Percentiles rank a stretch among this genome's conserved stretches.
Conservation (phyloP, 2,329 filamentous ascomycete genomes). For the Huntiella savannae region DNA sequence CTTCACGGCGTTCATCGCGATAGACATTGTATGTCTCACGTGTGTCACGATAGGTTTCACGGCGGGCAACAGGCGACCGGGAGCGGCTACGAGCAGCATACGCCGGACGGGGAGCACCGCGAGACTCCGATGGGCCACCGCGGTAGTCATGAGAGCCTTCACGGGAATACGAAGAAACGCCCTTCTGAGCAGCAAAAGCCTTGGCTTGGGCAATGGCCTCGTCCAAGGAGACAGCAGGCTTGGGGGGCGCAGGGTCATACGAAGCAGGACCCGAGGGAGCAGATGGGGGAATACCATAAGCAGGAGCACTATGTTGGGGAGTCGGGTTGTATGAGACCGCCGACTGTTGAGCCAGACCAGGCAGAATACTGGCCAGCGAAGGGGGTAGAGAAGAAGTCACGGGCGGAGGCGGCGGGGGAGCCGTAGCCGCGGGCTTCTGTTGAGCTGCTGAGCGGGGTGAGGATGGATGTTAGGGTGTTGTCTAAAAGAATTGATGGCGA, state of each 20-base stretch:
- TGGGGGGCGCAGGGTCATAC: neutral
- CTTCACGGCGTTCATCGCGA: slow-evolving; percentile 63
- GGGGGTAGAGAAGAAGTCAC: neutral
- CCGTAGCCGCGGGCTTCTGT: slow-evolving; percentile 6
- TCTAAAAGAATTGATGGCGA: neutral
- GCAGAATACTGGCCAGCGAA: neutral
- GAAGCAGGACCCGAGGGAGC: slow-evolving; percentile 2
- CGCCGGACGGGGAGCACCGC: slow-evolving; percentile 22
- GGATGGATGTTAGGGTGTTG: neutral
- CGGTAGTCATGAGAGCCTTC: slow-evolving; percentile 9
- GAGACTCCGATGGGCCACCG: slow-evolving; percentile 15
- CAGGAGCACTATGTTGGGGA: slow-evolving; percentile 3
- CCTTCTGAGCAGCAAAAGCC: slow-evolving; percentile 63
- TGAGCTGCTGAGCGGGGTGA: slow-evolving; percentile 5
- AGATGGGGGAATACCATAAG: slow-evolving; percentile 3
- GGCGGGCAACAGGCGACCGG: slow-evolving; percentile 48
- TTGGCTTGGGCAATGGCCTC: slow-evolving; percentile 74
- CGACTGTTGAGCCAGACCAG: slow-evolving; percentile 5
- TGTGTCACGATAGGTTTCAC: slow-evolving; percentile 54
- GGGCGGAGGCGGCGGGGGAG: neutral
- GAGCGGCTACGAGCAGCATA: slow-evolving; percentile 38
- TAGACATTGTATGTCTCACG: slow-evolving; percentile 67
- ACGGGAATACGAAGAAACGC: slow-evolving; percentile 44
- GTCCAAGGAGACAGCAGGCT: slow-evolving; percentile 1
- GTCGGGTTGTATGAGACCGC: slow-evolving; percentile 2